phyloP scores from a whole-genome alignment of 192 early-diverging fungal species.

The Umbelopsis vinacea region DNA sequence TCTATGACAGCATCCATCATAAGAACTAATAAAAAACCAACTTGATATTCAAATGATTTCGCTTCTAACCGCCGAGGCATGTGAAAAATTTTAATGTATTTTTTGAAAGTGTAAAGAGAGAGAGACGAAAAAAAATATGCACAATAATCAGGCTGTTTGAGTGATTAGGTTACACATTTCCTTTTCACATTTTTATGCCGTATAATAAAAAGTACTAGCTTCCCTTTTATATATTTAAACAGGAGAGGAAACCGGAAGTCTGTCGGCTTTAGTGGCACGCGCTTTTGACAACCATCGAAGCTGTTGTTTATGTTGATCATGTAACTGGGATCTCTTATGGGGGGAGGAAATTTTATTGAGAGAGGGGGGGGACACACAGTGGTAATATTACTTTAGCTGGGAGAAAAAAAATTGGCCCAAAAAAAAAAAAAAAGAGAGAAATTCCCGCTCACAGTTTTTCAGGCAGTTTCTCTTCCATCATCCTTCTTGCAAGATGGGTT shows the following conservation, averaged over 20 bases:
- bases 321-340: background rate
- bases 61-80: no score
- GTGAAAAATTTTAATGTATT: no score
- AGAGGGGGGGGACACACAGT: background rate
- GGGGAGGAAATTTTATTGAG: background rate
- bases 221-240: no score
- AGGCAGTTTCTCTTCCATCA: background rate
- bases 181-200: background rate
- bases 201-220: background rate
- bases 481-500: constrained; percentile 75
- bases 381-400: no score
- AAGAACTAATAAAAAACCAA: no score
- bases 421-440: constrained; percentile 12
- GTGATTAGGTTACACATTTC: background rate
- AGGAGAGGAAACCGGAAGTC: background rate
- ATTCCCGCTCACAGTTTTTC: background rate
- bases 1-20: no score
- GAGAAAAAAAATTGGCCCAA: no score
- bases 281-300: background rate
- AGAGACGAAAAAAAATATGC: no score
- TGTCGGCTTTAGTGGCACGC: background rate
- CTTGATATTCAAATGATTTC: no score
- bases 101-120: no score
- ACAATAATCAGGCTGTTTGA: no score
- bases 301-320: background rate